A percentile compares a stretch with the other conserved stretches of the same genome.
phyloP scores from a whole-genome alignment of 108 stramenopile species.

The Hondaea fermentalgiana region DNA sequence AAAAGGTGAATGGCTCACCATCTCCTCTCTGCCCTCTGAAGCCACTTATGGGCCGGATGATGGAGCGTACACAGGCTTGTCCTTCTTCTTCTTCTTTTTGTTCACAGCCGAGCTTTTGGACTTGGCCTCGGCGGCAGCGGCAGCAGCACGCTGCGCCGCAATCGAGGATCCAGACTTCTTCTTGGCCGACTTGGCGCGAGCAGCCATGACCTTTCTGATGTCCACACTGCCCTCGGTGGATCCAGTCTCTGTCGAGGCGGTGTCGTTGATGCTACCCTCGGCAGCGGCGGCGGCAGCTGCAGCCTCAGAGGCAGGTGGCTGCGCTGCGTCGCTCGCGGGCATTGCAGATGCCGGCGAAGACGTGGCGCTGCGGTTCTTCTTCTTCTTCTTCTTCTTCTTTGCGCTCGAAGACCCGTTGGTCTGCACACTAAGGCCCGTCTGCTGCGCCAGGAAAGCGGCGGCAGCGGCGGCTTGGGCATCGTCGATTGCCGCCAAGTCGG shows the following conservation, averaged over 20 bases:
- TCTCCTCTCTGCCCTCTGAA: too few species aligned
- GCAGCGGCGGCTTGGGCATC: neutral
- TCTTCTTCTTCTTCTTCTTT: conserved; percentile 15
- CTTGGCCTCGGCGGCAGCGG: neutral
- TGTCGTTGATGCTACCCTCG: neutral
- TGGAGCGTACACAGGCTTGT: neutral
- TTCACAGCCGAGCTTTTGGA: neutral
- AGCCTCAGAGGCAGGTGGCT: neutral
- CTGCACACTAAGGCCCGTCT: neutral
- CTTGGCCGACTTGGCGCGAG: neutral
- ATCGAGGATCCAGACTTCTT: neutral
- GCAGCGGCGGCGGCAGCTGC: neutral
- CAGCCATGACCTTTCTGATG: neutral
- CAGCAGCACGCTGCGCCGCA: neutral
- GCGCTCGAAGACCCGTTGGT: neutral
- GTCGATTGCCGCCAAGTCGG: neutral
- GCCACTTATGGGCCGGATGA: neutral
- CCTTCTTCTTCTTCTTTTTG: conserved; percentile 18
- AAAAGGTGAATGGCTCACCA: too few species aligned
- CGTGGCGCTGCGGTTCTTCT: neutral
- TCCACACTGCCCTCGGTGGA: neutral
- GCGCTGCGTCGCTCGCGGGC: neutral
- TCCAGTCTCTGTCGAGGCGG: neutral
- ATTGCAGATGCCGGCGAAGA: neutral
- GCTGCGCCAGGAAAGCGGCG: neutral